A percentile compares a stretch with the other conserved stretches of the same genome.
Conservation (phyloP, 306 rosid genomes). For the Inga laurina region DNA sequence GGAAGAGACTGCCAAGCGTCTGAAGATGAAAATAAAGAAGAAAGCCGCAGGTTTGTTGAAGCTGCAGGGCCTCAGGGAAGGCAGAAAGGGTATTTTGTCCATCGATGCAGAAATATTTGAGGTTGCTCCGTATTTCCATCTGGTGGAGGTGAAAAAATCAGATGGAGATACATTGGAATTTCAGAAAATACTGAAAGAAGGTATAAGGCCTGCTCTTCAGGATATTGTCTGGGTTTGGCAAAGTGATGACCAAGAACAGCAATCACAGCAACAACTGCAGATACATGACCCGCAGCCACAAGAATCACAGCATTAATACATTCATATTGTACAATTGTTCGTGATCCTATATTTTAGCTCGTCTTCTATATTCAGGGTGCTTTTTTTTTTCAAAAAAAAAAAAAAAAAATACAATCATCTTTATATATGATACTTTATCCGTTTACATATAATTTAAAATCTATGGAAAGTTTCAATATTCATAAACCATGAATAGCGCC, state of each 20-base stretch:
- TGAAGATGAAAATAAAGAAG: slow-evolving; percentile 68
- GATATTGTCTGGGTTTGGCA: slow-evolving; percentile 94
- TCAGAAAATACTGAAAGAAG: slow-evolving; percentile 66
- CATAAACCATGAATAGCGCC: not conserved
- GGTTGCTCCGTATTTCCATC: slow-evolving; percentile 69
- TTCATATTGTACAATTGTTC: slow-evolving; percentile 16
- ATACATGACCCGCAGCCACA: slow-evolving; percentile 37
- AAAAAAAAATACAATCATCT: too few relatives aligned
- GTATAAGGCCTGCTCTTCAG: slow-evolving; percentile 72
- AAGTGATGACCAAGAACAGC: slow-evolving; percentile 48
- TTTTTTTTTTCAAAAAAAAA: too few relatives aligned
- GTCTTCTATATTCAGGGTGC: not conserved
- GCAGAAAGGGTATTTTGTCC: slow-evolving; percentile 72
- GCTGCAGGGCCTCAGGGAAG: slow-evolving; percentile 59
- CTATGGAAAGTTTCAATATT: not conserved
- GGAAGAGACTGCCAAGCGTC: slow-evolving; percentile 66
- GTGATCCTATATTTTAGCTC: slow-evolving; percentile 5
- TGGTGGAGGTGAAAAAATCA: slow-evolving; percentile 85
- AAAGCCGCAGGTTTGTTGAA: slow-evolving; percentile 66
- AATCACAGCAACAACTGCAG: slow-evolving; percentile 34
- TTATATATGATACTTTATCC: not conserved
- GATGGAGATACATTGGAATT: slow-evolving; percentile 84
- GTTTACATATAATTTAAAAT: not conserved
- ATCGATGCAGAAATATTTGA: slow-evolving; percentile 86
- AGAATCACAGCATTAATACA: slow-evolving; percentile 20